phyloP scores from a whole-genome alignment of 2,329 filamentous ascomycete genomes.

The Paracoccidioides brasiliensis region DNA sequence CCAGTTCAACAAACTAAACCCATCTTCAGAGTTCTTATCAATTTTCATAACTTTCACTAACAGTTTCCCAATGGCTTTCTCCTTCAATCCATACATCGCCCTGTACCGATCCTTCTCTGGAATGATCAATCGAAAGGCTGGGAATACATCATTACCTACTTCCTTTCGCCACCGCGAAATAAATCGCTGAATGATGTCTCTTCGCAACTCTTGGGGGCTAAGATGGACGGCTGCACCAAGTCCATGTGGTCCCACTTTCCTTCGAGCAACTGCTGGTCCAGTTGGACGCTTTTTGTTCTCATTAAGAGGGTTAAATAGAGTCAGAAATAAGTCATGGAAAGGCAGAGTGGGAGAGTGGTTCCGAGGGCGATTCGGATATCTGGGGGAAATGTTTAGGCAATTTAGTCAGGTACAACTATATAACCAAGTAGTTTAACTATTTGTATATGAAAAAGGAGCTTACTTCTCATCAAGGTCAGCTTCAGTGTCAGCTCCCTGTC shows the following conservation, averaged over 20 bases:
- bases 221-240: constrained; percentile 29
- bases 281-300: constrained; percentile 64
- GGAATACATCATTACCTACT: constrained; percentile 86
- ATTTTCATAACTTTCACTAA: constrained; percentile 91
- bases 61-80: constrained; percentile 77
- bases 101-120: constrained; percentile 88
- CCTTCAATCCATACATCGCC: constrained; percentile 86
- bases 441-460: not conserved
- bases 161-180: constrained; percentile 76
- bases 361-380: constrained; percentile 67
- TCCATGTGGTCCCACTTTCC: constrained; percentile 49
- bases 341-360: constrained; percentile 68
- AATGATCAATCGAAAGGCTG: constrained; percentile 78
- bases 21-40: constrained; percentile 79
- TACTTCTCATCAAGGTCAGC: constrained; percentile 40
- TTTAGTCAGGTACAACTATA: not conserved
- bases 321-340: constrained; percentile 65
- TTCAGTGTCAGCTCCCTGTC: constrained; percentile 17
- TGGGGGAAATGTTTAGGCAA: constrained; percentile 20
- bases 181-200: constrained; percentile 73
- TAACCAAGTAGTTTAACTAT: no score
- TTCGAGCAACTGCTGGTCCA: constrained; percentile 40
- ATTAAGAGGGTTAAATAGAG: constrained; percentile 67
- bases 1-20: constrained; percentile 75
- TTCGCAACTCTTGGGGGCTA: constrained; percentile 63